Evolutionary conservation across 352 stramenopile genomes (phyloP).

Genomic region (Plasmopara muralis): DNA sequence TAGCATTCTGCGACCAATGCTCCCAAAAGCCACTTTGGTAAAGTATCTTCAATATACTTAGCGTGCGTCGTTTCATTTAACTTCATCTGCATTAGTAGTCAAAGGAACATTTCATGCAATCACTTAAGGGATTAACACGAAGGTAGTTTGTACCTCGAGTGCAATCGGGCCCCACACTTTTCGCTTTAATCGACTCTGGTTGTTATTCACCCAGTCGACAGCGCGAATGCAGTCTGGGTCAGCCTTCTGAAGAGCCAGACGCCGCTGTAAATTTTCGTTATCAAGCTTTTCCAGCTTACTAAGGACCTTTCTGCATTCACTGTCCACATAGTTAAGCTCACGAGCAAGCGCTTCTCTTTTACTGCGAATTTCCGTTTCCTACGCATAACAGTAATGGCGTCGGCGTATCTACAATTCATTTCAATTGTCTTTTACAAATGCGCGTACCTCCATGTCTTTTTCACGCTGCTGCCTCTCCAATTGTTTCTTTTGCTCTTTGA

Average conservation of each 20-base stretch:
- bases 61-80: conserved; percentile 71
- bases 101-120: background rate
- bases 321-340: conserved; percentile 40
- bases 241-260: conserved; percentile 41
- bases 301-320: conserved; percentile 42
- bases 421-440: background rate
- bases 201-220: conserved; percentile 70
- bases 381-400: conserved; percentile 2
- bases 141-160: conserved; percentile 39
- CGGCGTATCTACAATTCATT: background rate
- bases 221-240: conserved; percentile 71
- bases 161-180: conserved; percentile 81
- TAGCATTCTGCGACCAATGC: conserved; percentile 73
- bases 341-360: conserved; percentile 50
- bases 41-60: conserved; percentile 79
- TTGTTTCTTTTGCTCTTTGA: conserved; percentile 57
- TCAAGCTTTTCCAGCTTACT: conserved; percentile 60
- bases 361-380: conserved; percentile 68
- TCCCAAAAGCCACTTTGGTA: conserved; percentile 73
- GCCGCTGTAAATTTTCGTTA: conserved; percentile 70
- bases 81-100: conserved; percentile 44
- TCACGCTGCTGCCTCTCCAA: conserved; percentile 59
- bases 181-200: conserved; percentile 54
- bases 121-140: too few relatives aligned
- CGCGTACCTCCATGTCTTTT: conserved; percentile 59